Evolutionary conservation across 352 stramenopile genomes (phyloP).

Genomic region (Pythium myriotylum): DNA sequence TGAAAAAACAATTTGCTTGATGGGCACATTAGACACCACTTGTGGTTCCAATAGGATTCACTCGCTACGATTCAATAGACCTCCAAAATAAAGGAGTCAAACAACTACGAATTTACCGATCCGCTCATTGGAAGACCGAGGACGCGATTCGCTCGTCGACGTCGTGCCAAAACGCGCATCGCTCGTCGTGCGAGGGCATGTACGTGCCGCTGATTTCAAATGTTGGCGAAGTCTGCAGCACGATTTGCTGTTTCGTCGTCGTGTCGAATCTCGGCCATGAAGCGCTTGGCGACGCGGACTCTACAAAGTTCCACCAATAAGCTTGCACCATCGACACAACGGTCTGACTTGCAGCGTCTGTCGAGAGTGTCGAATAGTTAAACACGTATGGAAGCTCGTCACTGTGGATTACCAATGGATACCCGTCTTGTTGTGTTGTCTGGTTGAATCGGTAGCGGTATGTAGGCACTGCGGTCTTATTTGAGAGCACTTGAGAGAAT

Average conservation of each 20-base stretch:
- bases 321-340: neutral
- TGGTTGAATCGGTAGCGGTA: constrained; percentile 21
- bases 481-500: neutral
- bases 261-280: constrained; percentile 5
- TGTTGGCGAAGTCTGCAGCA: neutral
- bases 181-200: constrained; percentile 10
- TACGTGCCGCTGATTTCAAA: constrained; percentile 7
- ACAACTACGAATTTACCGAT: constrained; percentile 23
- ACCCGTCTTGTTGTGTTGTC: neutral
- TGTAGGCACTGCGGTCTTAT: neutral
- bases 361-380: too few relatives aligned
- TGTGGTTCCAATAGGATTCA: too few relatives aligned
- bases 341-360: too few relatives aligned
- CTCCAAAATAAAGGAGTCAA: too few relatives aligned
- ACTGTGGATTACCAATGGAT: constrained; percentile 1
- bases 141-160: constrained; percentile 2
- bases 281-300: neutral
- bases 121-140: constrained; percentile 14
- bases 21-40: too few relatives aligned
- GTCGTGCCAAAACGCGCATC: constrained; percentile 14
- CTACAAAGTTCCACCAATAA: constrained; percentile 13
- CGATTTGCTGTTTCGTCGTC: constrained; percentile 2
- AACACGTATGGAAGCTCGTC: neutral
- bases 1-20: too few relatives aligned
- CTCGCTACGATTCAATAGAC: too few relatives aligned